Evolutionary conservation across 441 rosid species (phyloP).

Genomic region (Erodium moschatum): DNA sequence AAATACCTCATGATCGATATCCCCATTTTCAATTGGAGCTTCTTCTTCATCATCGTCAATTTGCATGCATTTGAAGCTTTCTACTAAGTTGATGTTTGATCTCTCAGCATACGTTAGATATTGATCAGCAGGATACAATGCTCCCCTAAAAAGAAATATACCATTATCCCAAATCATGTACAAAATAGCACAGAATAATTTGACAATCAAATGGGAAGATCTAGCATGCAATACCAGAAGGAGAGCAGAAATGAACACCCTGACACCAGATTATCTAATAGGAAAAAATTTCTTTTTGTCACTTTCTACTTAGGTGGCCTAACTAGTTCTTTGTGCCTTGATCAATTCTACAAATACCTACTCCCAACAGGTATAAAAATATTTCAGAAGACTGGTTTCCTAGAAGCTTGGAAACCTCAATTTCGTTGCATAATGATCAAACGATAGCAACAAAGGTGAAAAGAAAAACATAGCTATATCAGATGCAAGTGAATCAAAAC

Average conservation of each 20-base stretch:
- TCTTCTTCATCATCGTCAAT: slow-evolving; percentile 41
- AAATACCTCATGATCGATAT: slow-evolving; percentile 54
- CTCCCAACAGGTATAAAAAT: neutral
- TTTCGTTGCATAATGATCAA: slow-evolving; percentile 9
- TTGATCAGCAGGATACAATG: slow-evolving; percentile 59
- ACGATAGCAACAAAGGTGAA: slow-evolving; percentile 5
- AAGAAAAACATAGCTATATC: neutral
- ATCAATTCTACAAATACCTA: neutral
- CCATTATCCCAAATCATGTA: neutral
- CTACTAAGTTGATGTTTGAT: slow-evolving; percentile 60
- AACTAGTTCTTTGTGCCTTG: neutral
- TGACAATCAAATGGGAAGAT: neutral
- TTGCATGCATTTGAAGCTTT: slow-evolving; percentile 76
- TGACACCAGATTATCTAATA: neutral
- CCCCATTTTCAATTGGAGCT: slow-evolving; percentile 56
- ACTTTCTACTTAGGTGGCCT: too few relatives aligned
- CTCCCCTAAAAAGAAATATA: slow-evolving; percentile 35
- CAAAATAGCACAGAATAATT: neutral
- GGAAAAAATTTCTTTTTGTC: too few relatives aligned
- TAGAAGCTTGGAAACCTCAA: slow-evolving; percentile 2
- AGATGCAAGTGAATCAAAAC: slow-evolving; percentile 3
- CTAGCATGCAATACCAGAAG: neutral
- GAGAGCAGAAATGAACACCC: neutral
- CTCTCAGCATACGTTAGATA: slow-evolving; percentile 49
- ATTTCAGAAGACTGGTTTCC: neutral